Evolutionary conservation across 1,139 yeast genomes (phyloP), one percentile per base, ranked within the genome.

Genomic region (Magnusiomyces clavatus): DNA sequence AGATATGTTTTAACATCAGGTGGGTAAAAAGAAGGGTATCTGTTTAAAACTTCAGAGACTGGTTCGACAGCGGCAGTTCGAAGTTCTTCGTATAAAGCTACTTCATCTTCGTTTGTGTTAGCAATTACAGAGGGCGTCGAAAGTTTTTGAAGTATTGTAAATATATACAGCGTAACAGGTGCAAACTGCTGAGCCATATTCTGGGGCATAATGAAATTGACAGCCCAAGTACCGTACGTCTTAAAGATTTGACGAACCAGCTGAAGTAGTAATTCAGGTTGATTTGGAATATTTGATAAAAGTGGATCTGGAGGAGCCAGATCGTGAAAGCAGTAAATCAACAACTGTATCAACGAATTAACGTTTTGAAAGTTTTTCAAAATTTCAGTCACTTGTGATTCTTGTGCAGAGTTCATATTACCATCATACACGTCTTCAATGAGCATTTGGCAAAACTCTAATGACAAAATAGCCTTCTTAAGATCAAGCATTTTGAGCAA

Each of bases 401-500:
- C 50, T 16, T 47, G 41, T 14, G 46, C 12, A n/a, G 49, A 41
- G 39, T 43, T 52, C 35, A 53, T n/a, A 10, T 37, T 50, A 1
- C 49, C 43, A 14, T 29, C 31, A 5, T 50, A 51, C 17, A 59
- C 46, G 44, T 64, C 68, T 49, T 64, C 68, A 14, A 62, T 49
- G 42, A 64, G 54, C 2, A 61, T 58, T 45, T 60, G 59, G 47
- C 61, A 58, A 51, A 64, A 64, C 46, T 59, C 57, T 17, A 64
- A 53, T 37, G 52, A 43, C 8, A 54, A 40, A 36, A 49, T 36
- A 2, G 51, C 41, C 17, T 49, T 48, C 3, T 46, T 47, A 8
- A 24, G 31, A 24, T 24, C 31, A 24, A 24, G 31, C 31, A 24
- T 24, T 24, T 24, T 24, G 31, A 24, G 6, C 31, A 24, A 24